These are phyloP conservation scores for Xylaria sp. DNA, from an alignment of 2,329 filamentous ascomycete species.

Conservation along the genomic window DNA sequence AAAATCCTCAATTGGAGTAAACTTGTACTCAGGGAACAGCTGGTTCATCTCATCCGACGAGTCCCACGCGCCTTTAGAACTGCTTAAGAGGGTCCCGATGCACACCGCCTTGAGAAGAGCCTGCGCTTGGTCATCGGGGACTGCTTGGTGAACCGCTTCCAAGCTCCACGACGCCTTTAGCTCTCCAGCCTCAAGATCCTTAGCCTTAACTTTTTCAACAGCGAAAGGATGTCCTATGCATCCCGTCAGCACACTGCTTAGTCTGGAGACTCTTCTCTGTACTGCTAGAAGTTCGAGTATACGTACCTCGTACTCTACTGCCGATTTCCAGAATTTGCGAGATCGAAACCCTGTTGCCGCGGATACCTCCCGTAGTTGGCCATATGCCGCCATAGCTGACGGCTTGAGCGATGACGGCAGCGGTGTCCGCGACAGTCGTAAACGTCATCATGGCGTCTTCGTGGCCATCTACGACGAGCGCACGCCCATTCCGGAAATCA, in stretches of 20 bases:
- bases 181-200: conserved; percentile 60
- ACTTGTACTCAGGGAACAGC: conserved; percentile 33
- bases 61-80: conserved; percentile 51
- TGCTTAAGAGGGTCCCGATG: conserved; percentile 56
- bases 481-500: conserved; percentile 56
- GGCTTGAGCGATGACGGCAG: conserved; percentile 53
- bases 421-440: conserved; percentile 58
- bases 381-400: conserved; percentile 58
- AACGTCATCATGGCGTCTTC: conserved; percentile 58
- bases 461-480: conserved; percentile 56
- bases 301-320: conserved; percentile 55
- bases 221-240: conserved; percentile 51
- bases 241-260: background rate
- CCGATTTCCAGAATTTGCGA: conserved; percentile 55
- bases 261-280: background rate
- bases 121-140: conserved; percentile 52
- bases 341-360: conserved; percentile 52
- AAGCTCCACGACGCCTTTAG: conserved; percentile 57
- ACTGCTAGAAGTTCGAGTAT: background rate
- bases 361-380: conserved; percentile 57
- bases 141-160: conserved; percentile 43
- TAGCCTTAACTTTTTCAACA: conserved; percentile 58
- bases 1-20: conserved; percentile 29
- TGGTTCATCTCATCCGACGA: conserved; percentile 37
- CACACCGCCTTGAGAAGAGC: conserved; percentile 53